These are phyloP conservation scores for Iberis amara DNA, from an alignment of 441 rosid species.

Conservation along the genomic window DNA sequence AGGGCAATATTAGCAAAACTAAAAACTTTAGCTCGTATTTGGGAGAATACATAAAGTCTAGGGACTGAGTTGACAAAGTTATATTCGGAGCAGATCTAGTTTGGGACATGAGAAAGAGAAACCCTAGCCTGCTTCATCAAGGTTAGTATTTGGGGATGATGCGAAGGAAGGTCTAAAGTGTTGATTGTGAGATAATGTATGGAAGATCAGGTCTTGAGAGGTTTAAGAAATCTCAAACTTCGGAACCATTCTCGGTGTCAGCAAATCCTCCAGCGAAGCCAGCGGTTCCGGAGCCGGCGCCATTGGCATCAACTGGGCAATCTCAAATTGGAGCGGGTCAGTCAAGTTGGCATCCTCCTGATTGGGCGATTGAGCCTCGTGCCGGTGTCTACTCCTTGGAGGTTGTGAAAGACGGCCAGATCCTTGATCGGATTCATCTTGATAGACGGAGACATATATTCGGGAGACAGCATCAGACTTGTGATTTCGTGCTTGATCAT, in stretches of 20 bases:
- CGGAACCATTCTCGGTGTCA: slow-evolving; percentile 77
- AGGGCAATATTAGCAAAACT: neutral
- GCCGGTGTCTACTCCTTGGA: slow-evolving; percentile 76
- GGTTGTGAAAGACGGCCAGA: slow-evolving; percentile 82
- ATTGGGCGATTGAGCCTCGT: slow-evolving; percentile 94
- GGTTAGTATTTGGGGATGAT: neutral
- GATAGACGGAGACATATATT: slow-evolving; percentile 74
- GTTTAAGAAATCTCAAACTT: slow-evolving; percentile 87
- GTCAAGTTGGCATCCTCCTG: slow-evolving; percentile 94
- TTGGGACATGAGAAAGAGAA: slow-evolving; percentile 1
- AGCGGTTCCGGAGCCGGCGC: slow-evolving; percentile 38
- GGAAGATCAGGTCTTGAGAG: slow-evolving; percentile 90
- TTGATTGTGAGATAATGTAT: slow-evolving; percentile 47
- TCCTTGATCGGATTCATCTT: slow-evolving; percentile 68
- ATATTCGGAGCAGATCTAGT: neutral
- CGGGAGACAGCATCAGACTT: slow-evolving; percentile 74
- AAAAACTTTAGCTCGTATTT: neutral
- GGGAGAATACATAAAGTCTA: slow-evolving; percentile 1
- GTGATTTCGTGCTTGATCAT: slow-evolving; percentile 95
- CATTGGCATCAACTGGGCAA: slow-evolving; percentile 46
- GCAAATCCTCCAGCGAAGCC: slow-evolving; percentile 38
- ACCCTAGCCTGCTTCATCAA: slow-evolving; percentile 15
- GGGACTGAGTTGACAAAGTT: slow-evolving; percentile 13
- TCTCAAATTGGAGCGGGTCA: slow-evolving; percentile 75
- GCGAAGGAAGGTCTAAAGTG: neutral